phyloP scores from a whole-genome alignment of 495 filamentous ascomycete genomes.

The Polyplosphaeria fusca region DNA sequence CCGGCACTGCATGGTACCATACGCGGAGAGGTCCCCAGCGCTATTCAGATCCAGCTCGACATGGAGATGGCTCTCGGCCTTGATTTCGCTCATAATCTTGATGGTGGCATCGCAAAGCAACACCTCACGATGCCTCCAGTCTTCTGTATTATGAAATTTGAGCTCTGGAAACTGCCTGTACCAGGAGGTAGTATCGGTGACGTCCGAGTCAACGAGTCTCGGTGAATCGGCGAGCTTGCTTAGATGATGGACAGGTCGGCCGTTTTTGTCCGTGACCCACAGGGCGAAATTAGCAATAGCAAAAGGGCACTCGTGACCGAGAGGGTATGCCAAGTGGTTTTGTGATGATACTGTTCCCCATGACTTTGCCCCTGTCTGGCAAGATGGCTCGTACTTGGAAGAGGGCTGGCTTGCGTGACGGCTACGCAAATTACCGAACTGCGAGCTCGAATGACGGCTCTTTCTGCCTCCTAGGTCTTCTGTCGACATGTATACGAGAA shows the following conservation, averaged over 20 bases:
- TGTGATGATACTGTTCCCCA: neutral
- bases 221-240: conserved; percentile 24
- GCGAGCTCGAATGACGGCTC: neutral
- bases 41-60: conserved; percentile 34
- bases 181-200: conserved; percentile 29
- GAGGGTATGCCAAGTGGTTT: conserved; percentile 15
- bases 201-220: conserved; percentile 18
- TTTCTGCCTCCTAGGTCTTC: conserved; percentile 6
- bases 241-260: conserved; percentile 31
- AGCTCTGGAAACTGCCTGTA: conserved; percentile 36
- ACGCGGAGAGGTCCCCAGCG: conserved; percentile 12
- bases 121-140: conserved; percentile 32
- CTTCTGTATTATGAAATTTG: conserved; percentile 22
- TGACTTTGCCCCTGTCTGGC: conserved; percentile 1
- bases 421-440: neutral
- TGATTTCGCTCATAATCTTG: conserved; percentile 32
- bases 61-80: conserved; percentile 32
- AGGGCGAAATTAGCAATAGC: conserved; percentile 37
- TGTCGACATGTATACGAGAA: conserved; percentile 21
- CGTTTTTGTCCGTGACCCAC: conserved; percentile 34
- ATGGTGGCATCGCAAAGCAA: conserved; percentile 39
- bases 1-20: conserved; percentile 26
- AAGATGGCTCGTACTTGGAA: conserved; percentile 9
- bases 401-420: neutral
- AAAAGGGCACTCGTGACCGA: no score